A percentile compares a stretch with the other conserved stretches of the same genome.
Evolutionary conservation across 805 yeast species (phyloP).

Genomic region (Metschnikowia lochheadii): DNA sequence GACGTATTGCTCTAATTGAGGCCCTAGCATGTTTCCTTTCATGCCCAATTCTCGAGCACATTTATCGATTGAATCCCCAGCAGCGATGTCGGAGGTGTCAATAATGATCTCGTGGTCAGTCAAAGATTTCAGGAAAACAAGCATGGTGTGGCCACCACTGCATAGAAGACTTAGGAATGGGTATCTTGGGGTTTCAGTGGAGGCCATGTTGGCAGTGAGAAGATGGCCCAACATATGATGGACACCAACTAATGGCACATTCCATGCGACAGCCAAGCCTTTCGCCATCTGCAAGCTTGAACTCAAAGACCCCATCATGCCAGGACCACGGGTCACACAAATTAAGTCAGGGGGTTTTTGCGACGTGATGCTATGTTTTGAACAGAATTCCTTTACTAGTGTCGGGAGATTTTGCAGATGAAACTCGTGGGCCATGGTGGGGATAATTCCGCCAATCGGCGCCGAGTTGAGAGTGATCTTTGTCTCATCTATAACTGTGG

Average conservation of each 20-base stretch:
- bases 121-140: conserved; percentile 62
- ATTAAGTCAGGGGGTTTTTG: conserved; percentile 59
- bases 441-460: conserved; percentile 78
- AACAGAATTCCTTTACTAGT: conserved; percentile 45
- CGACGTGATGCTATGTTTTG: conserved; percentile 26
- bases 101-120: conserved; percentile 67
- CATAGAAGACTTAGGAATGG: conserved; percentile 77
- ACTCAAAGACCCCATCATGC: conserved; percentile 85
- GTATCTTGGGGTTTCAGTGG: conserved; percentile 23
- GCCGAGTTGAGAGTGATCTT: conserved; percentile 66
- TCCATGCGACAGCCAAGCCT: conserved; percentile 78
- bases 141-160: conserved; percentile 93
- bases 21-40: conserved; percentile 80
- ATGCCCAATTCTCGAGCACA: conserved; percentile 85
- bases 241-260: conserved; percentile 77
- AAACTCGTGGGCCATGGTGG: conserved; percentile 76
- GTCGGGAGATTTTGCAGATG: conserved; percentile 60
- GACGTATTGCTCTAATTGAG: conserved; percentile 64
- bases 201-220: conserved; percentile 40
- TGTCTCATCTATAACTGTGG: conserved; percentile 52
- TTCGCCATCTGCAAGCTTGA: conserved; percentile 82
- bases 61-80: conserved; percentile 91
- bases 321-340: conserved; percentile 94
- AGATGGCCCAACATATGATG: conserved; percentile 97
- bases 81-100: conserved; percentile 81